Conservation (phyloP, 257 asterid species). For the Nicotiana noctiflora region DNA sequence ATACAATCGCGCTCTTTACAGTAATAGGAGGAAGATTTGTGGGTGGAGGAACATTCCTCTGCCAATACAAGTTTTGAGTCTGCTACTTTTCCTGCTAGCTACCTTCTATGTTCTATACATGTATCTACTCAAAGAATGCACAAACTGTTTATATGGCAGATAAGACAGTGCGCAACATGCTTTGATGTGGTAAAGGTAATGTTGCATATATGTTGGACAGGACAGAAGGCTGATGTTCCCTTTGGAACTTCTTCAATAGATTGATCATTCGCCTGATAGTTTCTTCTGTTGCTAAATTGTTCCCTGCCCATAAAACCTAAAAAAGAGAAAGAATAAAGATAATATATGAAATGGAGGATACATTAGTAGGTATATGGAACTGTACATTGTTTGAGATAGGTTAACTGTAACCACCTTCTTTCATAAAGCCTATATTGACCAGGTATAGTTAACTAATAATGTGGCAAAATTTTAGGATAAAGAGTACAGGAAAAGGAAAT, state of each 20-base stretch:
- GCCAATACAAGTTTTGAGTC: background rate
- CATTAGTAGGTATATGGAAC: background rate
- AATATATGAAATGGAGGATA: background rate
- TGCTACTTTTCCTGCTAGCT: background rate
- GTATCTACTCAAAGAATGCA: background rate
- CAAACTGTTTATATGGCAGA: background rate
- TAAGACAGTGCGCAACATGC: background rate
- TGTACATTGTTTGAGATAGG: background rate
- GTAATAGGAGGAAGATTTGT: too few species aligned
- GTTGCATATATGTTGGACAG: background rate
- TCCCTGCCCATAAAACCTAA: background rate
- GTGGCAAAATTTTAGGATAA: background rate
- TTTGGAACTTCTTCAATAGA: background rate
- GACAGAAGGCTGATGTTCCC: background rate
- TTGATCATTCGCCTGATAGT: background rate
- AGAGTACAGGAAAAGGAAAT: background rate
- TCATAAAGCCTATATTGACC: too few species aligned
- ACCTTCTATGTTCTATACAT: background rate
- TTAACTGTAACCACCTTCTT: too few species aligned
- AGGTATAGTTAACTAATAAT: background rate
- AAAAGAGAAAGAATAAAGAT: background rate
- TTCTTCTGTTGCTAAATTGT: background rate
- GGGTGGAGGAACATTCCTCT: background rate
- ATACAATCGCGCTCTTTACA: background rate
- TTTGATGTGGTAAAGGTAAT: background rate